Base-by-base conservation (phyloP, 2,329 filamentous ascomycete genomes). In the Davidsoniella eucalypti region DNA sequence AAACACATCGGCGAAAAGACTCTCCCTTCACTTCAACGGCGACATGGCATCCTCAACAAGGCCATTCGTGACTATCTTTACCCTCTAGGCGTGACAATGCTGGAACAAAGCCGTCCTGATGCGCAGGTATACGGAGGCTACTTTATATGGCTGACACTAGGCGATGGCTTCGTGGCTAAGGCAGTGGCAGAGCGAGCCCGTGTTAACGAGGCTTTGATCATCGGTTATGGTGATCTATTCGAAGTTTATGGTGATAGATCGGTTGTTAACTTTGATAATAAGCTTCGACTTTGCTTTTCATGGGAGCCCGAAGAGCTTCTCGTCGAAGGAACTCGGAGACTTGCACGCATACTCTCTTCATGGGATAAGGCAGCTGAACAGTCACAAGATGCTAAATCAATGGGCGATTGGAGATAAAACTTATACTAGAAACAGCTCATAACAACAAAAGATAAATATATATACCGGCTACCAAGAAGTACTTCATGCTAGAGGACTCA, bases 111-210 rank as follows among this genome's bases (percentile, higher is more conserved):
- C 12, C 64, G 72, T 50, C 58, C 62, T 1, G 61, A 66, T 50
- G 63, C 67, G 33, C 61, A 67, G 3, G 62, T 80, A 2, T 82
- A 80, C 26, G 87, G 87, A 0, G 87, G 87, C 0, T 94, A 90
- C 61, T 94, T 94, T 61, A 68, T 94, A 44, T 94, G 87, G 87
- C 63, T 93, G 23, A 71, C 69, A 1, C 63, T 94, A 4, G 79
- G 80, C 0, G 55, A 61, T 1, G 62, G 55, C 50, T 42, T 67
- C 2, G 65, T 82, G 49, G 67, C 70, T 7, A 77, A 65, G 29
- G 69, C 71, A 6, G 67, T 87, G 29, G 75, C 75, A 5, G 64
- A 70, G 56, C 67, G 68, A 38, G 80, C 80, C 14, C 66, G 72
- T 58, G 64, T 68, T 18, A 74, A 81, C 50, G 80, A 84, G 61